These are phyloP conservation scores for Linaria vulgaris DNA, from an alignment of 257 asterid species.

Conservation along the genomic window DNA sequence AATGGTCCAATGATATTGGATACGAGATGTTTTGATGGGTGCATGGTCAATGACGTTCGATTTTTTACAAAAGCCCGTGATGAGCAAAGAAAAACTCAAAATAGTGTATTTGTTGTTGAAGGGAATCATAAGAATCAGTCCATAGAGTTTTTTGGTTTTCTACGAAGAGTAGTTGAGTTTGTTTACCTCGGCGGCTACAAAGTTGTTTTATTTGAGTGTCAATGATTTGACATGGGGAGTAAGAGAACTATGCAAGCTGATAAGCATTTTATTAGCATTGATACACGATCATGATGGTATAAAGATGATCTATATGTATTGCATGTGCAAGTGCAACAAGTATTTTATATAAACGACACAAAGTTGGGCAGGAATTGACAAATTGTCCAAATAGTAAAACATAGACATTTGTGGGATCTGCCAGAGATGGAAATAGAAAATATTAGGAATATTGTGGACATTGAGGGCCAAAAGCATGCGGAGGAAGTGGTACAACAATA, in stretches of 20 bases:
- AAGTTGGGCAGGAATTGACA: conserved; percentile 4
- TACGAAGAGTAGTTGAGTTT: neutral
- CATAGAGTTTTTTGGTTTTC: conserved; percentile 11
- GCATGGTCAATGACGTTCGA: neutral
- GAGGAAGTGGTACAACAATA: neutral
- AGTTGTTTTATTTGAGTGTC: neutral
- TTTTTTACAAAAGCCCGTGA: neutral
- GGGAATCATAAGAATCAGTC: no score
- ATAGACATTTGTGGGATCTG: conserved; percentile 5
- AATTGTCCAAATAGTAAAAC: conserved; percentile 14
- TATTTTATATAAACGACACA: no score
- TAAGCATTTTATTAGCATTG: neutral
- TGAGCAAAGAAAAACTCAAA: no score
- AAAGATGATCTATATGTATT: conserved; percentile 7
- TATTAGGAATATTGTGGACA: neutral
- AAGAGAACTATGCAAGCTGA: neutral
- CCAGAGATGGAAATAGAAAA: conserved; percentile 11
- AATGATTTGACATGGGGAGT: conserved; percentile 8
- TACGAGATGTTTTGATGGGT: neutral
- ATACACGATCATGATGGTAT: conserved; percentile 10
- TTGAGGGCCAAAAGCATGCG: neutral
- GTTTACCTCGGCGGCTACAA: neutral
- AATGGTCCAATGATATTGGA: neutral
- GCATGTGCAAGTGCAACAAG: neutral
- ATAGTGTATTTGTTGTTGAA: no score